These are phyloP conservation scores for Sedum album DNA, from an alignment of 164 flowering plant genomes.

Conservation along the genomic window DNA sequence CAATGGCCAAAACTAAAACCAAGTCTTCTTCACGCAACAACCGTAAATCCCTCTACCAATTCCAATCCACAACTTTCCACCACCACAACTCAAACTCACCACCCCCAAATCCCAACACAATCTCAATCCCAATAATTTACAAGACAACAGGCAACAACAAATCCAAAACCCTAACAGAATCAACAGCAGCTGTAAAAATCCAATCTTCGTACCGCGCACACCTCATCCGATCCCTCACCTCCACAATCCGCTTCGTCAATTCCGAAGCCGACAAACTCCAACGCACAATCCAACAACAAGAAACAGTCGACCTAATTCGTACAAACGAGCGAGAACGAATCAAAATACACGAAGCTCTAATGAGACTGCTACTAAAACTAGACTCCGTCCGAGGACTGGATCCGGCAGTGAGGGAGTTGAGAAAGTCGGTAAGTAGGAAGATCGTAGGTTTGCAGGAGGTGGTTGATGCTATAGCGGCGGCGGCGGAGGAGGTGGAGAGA, in stretches of 20 bases:
- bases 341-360: slow-evolving; percentile 67
- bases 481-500: slow-evolving; percentile 53
- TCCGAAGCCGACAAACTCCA: slow-evolving; percentile 39
- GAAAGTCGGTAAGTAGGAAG: slow-evolving; percentile 69
- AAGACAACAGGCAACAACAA: slow-evolving; percentile 17
- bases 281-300: slow-evolving; percentile 59
- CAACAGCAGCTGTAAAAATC: slow-evolving; percentile 51
- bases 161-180: slow-evolving; percentile 11
- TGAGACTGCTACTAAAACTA: slow-evolving; percentile 58
- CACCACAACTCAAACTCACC: slow-evolving; percentile 30
- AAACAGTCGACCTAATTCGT: slow-evolving; percentile 77
- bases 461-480: slow-evolving; percentile 54
- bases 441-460: slow-evolving; percentile 84
- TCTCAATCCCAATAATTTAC: slow-evolving; percentile 25
- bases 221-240: slow-evolving; percentile 35
- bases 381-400: slow-evolving; percentile 69
- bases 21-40: background rate
- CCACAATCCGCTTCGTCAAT: slow-evolving; percentile 42
- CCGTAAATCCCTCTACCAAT: slow-evolving; percentile 13
- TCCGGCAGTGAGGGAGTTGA: slow-evolving; percentile 56
- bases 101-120: slow-evolving; percentile 14
- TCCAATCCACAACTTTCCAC: slow-evolving; percentile 18
- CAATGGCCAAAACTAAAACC: background rate
- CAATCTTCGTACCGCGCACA: slow-evolving; percentile 66
- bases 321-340: slow-evolving; percentile 41